Percentiles rank a stretch among this genome's conserved stretches.
phyloP scores from a whole-genome alignment of 2,329 filamentous ascomycete species.

The Aspergillus udagawae region DNA sequence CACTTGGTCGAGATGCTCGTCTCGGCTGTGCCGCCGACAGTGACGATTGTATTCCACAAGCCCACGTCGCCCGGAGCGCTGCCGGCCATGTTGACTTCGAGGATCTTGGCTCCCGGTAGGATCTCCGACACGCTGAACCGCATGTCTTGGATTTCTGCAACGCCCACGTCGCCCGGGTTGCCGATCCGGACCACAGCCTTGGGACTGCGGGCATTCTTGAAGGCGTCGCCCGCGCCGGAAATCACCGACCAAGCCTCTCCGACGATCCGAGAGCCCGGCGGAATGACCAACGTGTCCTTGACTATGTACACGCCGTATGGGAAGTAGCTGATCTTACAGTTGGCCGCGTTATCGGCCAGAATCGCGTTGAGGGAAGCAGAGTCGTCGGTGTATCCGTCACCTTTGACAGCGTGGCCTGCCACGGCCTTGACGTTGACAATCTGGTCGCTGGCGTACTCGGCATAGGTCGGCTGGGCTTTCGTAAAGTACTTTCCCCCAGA shows the following conservation, averaged over 20 bases:
- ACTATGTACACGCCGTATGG: constrained; percentile 39
- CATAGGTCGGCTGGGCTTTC: constrained; percentile 42
- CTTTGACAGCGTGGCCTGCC: constrained; percentile 35
- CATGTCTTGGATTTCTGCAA: constrained; percentile 52
- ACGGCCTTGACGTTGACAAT: constrained; percentile 48
- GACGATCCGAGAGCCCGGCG: constrained; percentile 48
- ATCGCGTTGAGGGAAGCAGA: constrained; percentile 34
- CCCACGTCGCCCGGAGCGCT: constrained; percentile 47
- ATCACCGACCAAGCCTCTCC: constrained; percentile 54
- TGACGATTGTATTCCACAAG: constrained; percentile 47
- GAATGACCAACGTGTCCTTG: constrained; percentile 44
- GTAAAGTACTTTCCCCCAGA: constrained; percentile 40
- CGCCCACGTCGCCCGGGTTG: constrained; percentile 45
- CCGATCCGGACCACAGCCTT: constrained; percentile 52
- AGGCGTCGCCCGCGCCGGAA: constrained; percentile 46
- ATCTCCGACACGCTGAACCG: constrained; percentile 49
- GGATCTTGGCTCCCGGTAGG: constrained; percentile 41
- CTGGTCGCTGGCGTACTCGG: constrained; percentile 37
- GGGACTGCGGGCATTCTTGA: constrained; percentile 42
- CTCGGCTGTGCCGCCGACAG: constrained; percentile 46
- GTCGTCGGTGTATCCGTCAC: constrained; percentile 42
- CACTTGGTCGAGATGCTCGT: constrained; percentile 40
- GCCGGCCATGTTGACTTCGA: constrained; percentile 52
- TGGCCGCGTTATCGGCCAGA: constrained; percentile 25
- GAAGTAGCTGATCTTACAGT: constrained; percentile 31